A percentile compares a stretch with the other conserved stretches of the same genome.
These are phyloP conservation scores for Hypoxylon sp. DNA, from an alignment of 2,329 filamentous ascomycete genomes.

Conservation along the genomic window DNA sequence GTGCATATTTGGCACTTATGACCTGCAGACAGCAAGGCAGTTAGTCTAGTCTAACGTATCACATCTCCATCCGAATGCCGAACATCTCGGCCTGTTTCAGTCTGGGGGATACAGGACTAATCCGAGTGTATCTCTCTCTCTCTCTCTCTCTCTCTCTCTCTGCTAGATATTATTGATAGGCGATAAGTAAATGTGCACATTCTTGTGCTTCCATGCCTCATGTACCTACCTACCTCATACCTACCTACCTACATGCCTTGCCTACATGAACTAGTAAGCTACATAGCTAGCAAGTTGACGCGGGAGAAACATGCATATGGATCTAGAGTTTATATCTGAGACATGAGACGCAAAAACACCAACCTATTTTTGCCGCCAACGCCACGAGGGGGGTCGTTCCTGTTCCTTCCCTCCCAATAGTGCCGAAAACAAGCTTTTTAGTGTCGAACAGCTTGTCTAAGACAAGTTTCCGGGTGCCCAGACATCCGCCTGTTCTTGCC, in stretches of 20 bases:
- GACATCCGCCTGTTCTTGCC: slow-evolving; percentile 31
- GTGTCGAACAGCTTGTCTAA: slow-evolving; percentile 1
- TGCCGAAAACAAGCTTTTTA: slow-evolving; percentile 25
- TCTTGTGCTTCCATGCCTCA: slow-evolving; percentile 2
- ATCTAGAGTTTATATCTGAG: slow-evolving; percentile 11
- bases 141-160: not conserved
- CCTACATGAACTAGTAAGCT: not conserved
- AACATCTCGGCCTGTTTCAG: slow-evolving; percentile 12
- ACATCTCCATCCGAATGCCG: not conserved
- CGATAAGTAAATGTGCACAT: slow-evolving; percentile 11
- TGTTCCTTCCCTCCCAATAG: not conserved
- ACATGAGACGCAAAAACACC: slow-evolving; percentile 1
- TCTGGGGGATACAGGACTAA: slow-evolving; percentile 7
- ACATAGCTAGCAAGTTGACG: not conserved
- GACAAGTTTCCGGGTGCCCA: slow-evolving; percentile 12
- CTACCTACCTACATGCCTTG: not conserved
- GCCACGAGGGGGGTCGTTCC: slow-evolving; percentile 14
- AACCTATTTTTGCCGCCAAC: slow-evolving; percentile 15
- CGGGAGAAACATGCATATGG: slow-evolving; percentile 25
- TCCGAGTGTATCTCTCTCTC: not conserved
- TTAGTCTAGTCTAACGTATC: not conserved
- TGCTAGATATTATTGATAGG: slow-evolving; percentile 21
- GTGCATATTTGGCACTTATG: not conserved
- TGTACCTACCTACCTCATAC: too few species aligned
- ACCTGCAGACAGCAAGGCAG: not conserved